phyloP scores from a whole-genome alignment of 106 monocot genomes.

The Dendrobium nobile region DNA sequence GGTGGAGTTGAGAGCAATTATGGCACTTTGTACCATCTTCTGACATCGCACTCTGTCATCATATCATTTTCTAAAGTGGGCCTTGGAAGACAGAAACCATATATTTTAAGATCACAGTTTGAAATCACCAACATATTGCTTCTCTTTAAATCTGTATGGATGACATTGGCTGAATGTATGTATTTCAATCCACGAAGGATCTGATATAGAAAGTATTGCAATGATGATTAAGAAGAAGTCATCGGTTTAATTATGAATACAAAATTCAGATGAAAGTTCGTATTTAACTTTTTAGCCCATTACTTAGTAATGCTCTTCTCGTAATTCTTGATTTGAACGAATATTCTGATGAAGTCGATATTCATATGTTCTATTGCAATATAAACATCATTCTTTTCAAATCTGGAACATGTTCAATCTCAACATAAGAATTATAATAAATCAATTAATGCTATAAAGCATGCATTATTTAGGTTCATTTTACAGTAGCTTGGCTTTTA shows the following conservation, averaged over 20 bases:
- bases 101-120: slow-evolving; percentile 90
- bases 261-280: not conserved
- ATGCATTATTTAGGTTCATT: no score
- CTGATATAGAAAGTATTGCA: slow-evolving; percentile 95
- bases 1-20: slow-evolving; percentile 78
- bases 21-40: slow-evolving; percentile 90
- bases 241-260: not conserved
- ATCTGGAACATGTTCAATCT: no score
- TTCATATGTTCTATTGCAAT: slow-evolving; percentile 30
- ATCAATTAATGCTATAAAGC: no score
- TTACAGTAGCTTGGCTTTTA: no score
- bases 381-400: slow-evolving; percentile 21
- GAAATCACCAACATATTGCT: slow-evolving; percentile 86
- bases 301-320: slow-evolving; percentile 31
- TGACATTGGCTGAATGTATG: slow-evolving; percentile 92
- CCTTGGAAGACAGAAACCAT: slow-evolving; percentile 87
- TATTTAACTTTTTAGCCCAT: not conserved
- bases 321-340: slow-evolving; percentile 31
- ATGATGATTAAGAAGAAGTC: not conserved
- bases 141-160: slow-evolving; percentile 88
- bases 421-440: no score
- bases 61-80: slow-evolving; percentile 78
- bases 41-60: slow-evolving; percentile 92
- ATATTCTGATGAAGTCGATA: slow-evolving; percentile 30
- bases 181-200: slow-evolving; percentile 92